Evolutionary conservation across 2,329 filamentous ascomycete species (phyloP).

Genomic region (Claviceps maximensis): DNA sequence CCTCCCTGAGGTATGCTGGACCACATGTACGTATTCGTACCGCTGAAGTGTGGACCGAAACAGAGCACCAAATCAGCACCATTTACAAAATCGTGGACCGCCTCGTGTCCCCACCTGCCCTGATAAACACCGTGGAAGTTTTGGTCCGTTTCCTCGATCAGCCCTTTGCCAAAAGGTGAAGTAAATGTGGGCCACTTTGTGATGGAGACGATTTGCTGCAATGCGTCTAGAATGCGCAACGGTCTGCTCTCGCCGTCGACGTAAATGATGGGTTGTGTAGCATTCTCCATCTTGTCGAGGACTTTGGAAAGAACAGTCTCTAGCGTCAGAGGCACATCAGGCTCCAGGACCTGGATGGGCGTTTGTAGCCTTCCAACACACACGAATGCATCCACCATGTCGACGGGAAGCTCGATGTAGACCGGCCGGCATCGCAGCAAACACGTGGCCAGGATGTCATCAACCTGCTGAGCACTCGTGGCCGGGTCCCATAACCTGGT

Average conservation of each 20-base stretch:
- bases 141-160: slow-evolving; percentile 32
- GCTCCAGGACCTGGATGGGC: slow-evolving; percentile 6
- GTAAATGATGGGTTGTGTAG: slow-evolving; percentile 35
- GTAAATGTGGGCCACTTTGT: slow-evolving; percentile 35
- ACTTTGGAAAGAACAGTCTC: slow-evolving; percentile 20
- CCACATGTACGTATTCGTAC: slow-evolving; percentile 30
- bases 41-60: slow-evolving; percentile 32
- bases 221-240: slow-evolving; percentile 25
- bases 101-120: slow-evolving; percentile 25
- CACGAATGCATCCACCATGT: slow-evolving; percentile 30
- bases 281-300: slow-evolving; percentile 27
- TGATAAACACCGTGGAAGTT: slow-evolving; percentile 37
- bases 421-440: slow-evolving; percentile 40
- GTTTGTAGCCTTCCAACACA: slow-evolving; percentile 16
- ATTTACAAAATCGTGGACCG: slow-evolving; percentile 23
- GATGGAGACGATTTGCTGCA: slow-evolving; percentile 27
- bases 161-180: slow-evolving; percentile 34
- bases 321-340: slow-evolving; percentile 6
- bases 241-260: slow-evolving; percentile 36
- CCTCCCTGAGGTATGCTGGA: slow-evolving; percentile 23
- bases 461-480: slow-evolving; percentile 33
- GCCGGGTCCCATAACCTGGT: slow-evolving; percentile 27
- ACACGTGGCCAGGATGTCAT: slow-evolving; percentile 20
- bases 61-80: slow-evolving; percentile 30
- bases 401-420: slow-evolving; percentile 41